These are phyloP conservation scores for Flaveria brownii DNA, from an alignment of 129 eudicot species.

Conservation along the genomic window DNA sequence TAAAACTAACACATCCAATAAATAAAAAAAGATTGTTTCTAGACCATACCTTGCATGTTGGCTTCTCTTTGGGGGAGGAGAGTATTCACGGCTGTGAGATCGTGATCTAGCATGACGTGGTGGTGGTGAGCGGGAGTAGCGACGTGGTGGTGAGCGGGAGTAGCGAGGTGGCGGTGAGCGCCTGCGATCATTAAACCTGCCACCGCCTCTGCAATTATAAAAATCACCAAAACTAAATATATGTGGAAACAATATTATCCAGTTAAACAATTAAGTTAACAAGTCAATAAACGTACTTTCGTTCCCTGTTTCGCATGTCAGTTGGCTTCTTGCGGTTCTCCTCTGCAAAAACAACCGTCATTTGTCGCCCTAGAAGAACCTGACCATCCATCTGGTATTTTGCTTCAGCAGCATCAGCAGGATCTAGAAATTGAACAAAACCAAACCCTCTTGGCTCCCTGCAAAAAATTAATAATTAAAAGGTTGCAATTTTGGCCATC, in stretches of 20 bases:
- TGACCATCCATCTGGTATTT: conserved; percentile 87
- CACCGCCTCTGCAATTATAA: conserved; percentile 43
- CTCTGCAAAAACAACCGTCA: conserved; percentile 94
- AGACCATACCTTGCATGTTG: conserved; percentile 61
- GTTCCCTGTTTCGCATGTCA: conserved; percentile 76
- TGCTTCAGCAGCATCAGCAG: conserved; percentile 88
- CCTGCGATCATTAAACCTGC: conserved; percentile 58
- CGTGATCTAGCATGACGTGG: conserved; percentile 66
- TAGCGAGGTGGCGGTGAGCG: conserved; percentile 69
- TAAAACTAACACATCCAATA: neutral
- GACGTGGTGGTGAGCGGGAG: conserved; percentile 78
- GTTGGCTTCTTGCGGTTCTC: conserved; percentile 91
- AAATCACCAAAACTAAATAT: neutral
- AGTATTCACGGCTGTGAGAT: conserved; percentile 78
- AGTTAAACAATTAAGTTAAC: neutral
- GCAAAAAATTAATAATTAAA: conserved; percentile 1
- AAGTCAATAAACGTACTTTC: conserved; percentile 37
- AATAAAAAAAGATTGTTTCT: neutral
- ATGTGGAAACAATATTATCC: neutral
- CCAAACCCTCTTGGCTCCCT: conserved; percentile 94
- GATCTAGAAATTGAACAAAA: conserved; percentile 83
- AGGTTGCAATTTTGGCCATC: neutral
- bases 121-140: conserved; percentile 70
- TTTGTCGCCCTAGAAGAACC: conserved; percentile 62
- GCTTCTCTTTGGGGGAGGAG: conserved; percentile 83